phyloP scores from a whole-genome alignment of 2,329 filamentous ascomycete genomes.

The Kalmusia sp. region DNA sequence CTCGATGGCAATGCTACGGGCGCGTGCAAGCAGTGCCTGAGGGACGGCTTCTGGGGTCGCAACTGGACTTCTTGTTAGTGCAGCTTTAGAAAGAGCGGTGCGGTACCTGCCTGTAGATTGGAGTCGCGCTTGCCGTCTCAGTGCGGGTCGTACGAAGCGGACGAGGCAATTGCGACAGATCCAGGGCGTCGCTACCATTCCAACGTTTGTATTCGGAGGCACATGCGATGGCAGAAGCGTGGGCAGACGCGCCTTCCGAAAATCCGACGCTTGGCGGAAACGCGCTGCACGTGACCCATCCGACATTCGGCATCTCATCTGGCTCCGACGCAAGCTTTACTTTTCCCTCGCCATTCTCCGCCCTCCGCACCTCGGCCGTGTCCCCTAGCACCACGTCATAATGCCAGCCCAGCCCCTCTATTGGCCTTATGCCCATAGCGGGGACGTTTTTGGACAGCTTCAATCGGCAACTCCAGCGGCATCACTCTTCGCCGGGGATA shows the following conservation, averaged over 20 bases:
- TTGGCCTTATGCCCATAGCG: constrained; percentile 3
- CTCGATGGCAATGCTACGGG: constrained; percentile 62
- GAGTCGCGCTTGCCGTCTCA: constrained; percentile 24
- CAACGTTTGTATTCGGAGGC: constrained; percentile 4
- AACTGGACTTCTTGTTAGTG: constrained; percentile 25
- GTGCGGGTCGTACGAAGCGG: constrained; percentile 44
- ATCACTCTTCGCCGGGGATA: constrained; percentile 36
- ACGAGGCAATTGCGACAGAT: constrained; percentile 57
- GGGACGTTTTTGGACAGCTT: constrained; percentile 11
- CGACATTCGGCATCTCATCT: not conserved
- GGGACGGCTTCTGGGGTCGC: constrained; percentile 52
- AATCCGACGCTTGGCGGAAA: constrained; percentile 19
- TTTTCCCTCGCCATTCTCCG: not conserved
- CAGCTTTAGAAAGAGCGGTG: not conserved
- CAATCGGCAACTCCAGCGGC: constrained; percentile 34
- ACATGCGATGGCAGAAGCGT: not conserved
- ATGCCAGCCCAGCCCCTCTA: not conserved
- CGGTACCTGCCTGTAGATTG: constrained; percentile 5
- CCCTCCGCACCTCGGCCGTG: not conserved
- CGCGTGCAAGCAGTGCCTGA: constrained; percentile 62
- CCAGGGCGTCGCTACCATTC: constrained; percentile 52
- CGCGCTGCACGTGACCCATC: constrained; percentile 35
- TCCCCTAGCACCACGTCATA: constrained; percentile 4
- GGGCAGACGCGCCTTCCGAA: constrained; percentile 31
- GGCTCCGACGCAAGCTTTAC: not conserved